Evolutionary conservation across 2,329 filamentous ascomycete genomes (phyloP), one percentile per base, ranked within the genome.

Genomic region (Ascochyta viciae-villosae): DNA sequence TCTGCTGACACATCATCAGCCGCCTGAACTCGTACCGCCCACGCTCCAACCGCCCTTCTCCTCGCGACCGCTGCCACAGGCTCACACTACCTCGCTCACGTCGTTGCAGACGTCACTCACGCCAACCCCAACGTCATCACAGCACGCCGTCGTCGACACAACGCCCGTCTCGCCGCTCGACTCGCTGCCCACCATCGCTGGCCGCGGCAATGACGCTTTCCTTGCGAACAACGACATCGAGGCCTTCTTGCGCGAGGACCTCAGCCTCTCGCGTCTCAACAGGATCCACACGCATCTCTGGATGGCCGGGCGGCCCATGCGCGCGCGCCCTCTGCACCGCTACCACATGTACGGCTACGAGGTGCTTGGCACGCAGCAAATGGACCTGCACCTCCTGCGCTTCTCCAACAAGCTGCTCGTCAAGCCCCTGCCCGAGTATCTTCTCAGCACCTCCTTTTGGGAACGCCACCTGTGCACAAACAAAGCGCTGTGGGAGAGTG

Each of bases 301-400:
- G 73, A 74, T 74, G 73, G 70, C 69, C 1, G 73, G 73, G 3
- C 68, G 73, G 1, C 73, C 73, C 1, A 67, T 76, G 68, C 70
- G 72, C 40, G 72, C 70, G 2, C 62, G 71, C 2, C 69, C 72
- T 3, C 58, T 76, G 22, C 73, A 76, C 40, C 67, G 73, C 7
- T 74, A 76, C 62, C 67, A 62, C 35, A 75, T 76, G 73, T 58
- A 73, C 46, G 65, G 70, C 15, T 66, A 71, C 46, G 65, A 73
- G 13, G 46, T 72, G 4, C 39, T 74, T 1, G 60, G 60, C 19
- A 74, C 71, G 1, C 67, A 74, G 54, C 73, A 76, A 46, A 72
- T 72, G 69, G 74, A 76, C 42, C 55, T 76, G 22, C 74, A 76
- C 44, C 52, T 76, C 7, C 66, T 76, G n/a, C 64, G 65, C 16